Base-by-base conservation (phyloP, 2,329 filamentous ascomycete genomes). In the Periconia sp. region DNA sequence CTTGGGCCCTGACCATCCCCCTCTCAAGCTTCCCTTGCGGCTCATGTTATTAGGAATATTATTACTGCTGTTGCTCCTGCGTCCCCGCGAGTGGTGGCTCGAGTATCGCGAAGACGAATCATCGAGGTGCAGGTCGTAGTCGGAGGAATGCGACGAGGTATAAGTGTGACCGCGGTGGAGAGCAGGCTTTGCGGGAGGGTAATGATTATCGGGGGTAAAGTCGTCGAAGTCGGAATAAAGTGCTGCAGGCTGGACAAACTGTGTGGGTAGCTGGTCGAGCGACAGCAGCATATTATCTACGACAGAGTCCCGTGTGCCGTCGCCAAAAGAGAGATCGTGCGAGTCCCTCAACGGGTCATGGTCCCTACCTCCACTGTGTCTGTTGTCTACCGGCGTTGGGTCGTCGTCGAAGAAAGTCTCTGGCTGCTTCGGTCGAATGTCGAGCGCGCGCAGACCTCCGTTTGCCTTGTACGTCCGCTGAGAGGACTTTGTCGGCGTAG, bases 251-350 rank as follows among this genome's bases (percentile, higher is more conserved):
- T 48, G 48, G 33, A 44, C 40, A 25, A 69, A 62, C 63, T 47
- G 43, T 43, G 13, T 37, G 19, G 42, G 44, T 23, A 70, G 61
- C 69, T 92, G 88, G 71, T 96, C 92, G 52, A 99, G 85, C 28
- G 92, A 96, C 54, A 94, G 78, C 48, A 97, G 84, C 87, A 99
- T 94, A 70, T 96, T 95, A 71, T 94, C 88, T 46, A 99, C 90
- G 56, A 99, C 85, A 24, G 92, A 96, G 65, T 95, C 89, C 56
- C 92, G 85, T 28, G 88, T 89, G 51, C 89, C 84, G 35, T 87
- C 83, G 36, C 86, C 86, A 59, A 95, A 79, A 44, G 89, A 92
- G 50, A 96, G 79, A 69, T 96, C 92, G 76, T 96, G 92, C 35
- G 87, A 90, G 72, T 92, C 85, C 36, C 65, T 60, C 37, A 61